Conservation (phyloP, 805 yeast species). For the Ogataea nakhonphanomensis region DNA sequence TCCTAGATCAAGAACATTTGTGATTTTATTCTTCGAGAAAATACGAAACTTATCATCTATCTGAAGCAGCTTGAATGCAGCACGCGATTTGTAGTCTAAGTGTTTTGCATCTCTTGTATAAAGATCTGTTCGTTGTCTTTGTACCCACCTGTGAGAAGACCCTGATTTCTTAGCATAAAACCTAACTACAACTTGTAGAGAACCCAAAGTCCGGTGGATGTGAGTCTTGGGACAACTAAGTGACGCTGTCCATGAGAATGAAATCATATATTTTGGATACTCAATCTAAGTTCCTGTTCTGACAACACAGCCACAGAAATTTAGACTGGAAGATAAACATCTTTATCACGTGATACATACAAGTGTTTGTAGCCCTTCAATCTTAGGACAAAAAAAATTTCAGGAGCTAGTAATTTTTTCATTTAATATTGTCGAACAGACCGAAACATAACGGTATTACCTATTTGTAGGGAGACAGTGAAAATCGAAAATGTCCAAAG, state of each 20-base stretch:
- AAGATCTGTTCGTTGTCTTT: slow-evolving; percentile 62
- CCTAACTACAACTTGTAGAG: not conserved
- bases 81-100: slow-evolving; percentile 70
- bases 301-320: too few species aligned
- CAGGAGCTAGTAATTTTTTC: not conserved
- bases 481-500: slow-evolving; percentile 56
- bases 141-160: slow-evolving; percentile 71
- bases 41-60: slow-evolving; percentile 62
- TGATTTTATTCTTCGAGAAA: slow-evolving; percentile 33
- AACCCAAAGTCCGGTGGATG: not conserved
- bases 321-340: not conserved
- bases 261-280: not conserved
- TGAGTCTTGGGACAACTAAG: too few species aligned
- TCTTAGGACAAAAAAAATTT: not conserved
- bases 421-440: slow-evolving; percentile 48
- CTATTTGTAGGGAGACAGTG: slow-evolving; percentile 74
- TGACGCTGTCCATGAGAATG: too few species aligned
- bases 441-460: slow-evolving; percentile 33
- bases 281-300: not conserved
- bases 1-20: slow-evolving; percentile 75
- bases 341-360: slow-evolving; percentile 3
- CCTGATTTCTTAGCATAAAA: slow-evolving; percentile 26
- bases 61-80: slow-evolving; percentile 84
- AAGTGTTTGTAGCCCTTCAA: not conserved
- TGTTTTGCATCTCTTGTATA: slow-evolving; percentile 65